Base-by-base conservation (phyloP, 192 early-diverging fungal species). In the Coemansia sp. region DNA sequence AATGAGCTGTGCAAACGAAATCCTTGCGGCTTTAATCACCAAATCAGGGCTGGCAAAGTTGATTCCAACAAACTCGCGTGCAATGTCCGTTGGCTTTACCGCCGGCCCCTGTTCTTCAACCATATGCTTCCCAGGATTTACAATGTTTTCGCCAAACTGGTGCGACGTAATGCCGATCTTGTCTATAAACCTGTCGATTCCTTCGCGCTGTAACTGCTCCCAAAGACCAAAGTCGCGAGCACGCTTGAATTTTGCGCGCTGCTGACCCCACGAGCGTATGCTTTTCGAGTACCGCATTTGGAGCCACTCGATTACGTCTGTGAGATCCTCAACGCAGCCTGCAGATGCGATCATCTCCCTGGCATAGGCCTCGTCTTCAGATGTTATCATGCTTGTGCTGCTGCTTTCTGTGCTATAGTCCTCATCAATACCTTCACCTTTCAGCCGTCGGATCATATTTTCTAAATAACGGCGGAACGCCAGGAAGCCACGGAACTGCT, bases 1-100 rank as follows among this genome's bases (percentile, higher is more conserved):
- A 26, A 99, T 85, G 67, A 91, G 87, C 29, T 89, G 86, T 0
- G 91, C 86, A 28, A 93, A 78, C 76, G 94, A 87, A 18, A 71
- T 79, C 52, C 85, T 84, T 4, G 90, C 91, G 35, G 87, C 93
- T 64, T 58, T 55, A 33, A 55, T 53, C 23, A 73, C 83, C 28
- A 31, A 2, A 23, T 74, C 72, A 4, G 68, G 49, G 26, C 66
- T 64, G 53, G 39, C 59, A 40, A 81, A 79, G 30, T 70, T 51
- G 23, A 15, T 6, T 2, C 68, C 65, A 10, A 77, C 69, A 40
- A 75, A 64, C 58, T 42, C 42, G 20, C 59, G 67, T 1, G 83
- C 78, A 26, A 62, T 66, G 6, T 75, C 70, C 18, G 60, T 20
- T 18, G 80, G 80, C 56, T n/a, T 33, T 35, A 28, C 53, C 25